Evolutionary conservation across 257 asterid species (phyloP), one percentile per base, ranked within the genome.

Genomic region (Solanum tarapatanum): DNA sequence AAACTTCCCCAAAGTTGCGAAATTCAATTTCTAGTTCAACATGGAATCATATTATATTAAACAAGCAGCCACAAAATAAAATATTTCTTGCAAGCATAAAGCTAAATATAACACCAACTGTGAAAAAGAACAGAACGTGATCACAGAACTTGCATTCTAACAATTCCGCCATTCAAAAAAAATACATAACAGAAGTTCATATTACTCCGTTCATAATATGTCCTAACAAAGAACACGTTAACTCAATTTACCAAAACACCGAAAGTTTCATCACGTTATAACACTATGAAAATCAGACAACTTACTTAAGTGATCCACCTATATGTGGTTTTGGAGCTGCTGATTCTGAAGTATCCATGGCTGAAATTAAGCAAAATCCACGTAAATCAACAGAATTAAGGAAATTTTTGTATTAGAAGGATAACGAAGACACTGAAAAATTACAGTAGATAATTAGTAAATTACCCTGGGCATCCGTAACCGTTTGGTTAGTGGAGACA

Each of bases 321-420:
- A 66, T 37, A 28, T 91, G 80, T 79, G 58, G 43, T 23, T 85
- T 68, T 19, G 91, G 32, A 88, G 87, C 89, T 82, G 76, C 88
- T n/a, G 92, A 87, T 83, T 93, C 95, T 6, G 95, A 91, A n/a
- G 95, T 92, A 24, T 93, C 96, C 96, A 94, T 93, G 17, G 91
- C 98, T 94, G 83, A 58, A 87, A 83, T 45, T 37, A 79, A 43
- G 16, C 14, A 79, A 24, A 24, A 41, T 41, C 45, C 33, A 32
- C 11, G 1, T 33, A 33, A 33, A 33, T 41, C 14, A 41, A 77
- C 62, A 41, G 23, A 11, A 77, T 37, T 12, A n/a, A n/a, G 13
- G 1, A 32, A 32, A 4, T 35, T 35, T 74, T 19, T 35, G 30
- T 37, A 36, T 3, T 21, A 76, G 4, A 76, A 37, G 3, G 21